Conservation (phyloP, 352 stramenopile species). For the Globisporangium spinosum region DNA sequence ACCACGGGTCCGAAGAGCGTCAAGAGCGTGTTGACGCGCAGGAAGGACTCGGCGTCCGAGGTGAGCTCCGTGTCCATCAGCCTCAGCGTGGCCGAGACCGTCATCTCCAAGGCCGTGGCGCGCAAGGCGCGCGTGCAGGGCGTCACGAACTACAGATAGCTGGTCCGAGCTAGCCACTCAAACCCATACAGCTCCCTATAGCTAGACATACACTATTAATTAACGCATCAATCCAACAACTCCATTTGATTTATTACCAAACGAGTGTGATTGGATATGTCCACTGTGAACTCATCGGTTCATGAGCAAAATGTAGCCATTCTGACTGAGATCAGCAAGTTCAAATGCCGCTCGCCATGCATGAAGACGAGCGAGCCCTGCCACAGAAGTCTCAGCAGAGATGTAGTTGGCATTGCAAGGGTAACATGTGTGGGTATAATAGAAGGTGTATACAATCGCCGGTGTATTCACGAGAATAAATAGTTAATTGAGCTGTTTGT, state of each 20-base stretch:
- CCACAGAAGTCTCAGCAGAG: too few species aligned
- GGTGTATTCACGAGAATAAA: not conserved
- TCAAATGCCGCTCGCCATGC: too few species aligned
- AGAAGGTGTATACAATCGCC: not conserved
- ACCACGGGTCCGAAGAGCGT: conserved; percentile 43
- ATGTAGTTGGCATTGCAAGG: too few species aligned
- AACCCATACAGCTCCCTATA: not conserved
- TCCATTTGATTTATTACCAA: not conserved
- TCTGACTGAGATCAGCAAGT: too few species aligned
- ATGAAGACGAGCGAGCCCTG: too few species aligned
- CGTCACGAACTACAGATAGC: conserved; percentile 52
- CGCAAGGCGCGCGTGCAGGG: conserved; percentile 52
- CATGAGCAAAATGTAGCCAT: too few species aligned
- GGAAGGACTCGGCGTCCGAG: conserved; percentile 51
- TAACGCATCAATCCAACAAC: not conserved
- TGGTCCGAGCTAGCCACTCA: not conserved
- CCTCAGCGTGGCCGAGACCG: conserved; percentile 60
- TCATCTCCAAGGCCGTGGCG: conserved; percentile 69
- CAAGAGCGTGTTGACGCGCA: conserved; percentile 42
- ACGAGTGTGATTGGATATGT: too few species aligned
- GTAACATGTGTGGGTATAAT: too few species aligned
- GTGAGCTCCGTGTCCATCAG: conserved; percentile 60
- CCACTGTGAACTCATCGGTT: too few species aligned
- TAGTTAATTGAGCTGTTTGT: not conserved
- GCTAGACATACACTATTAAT: not conserved